These are phyloP conservation scores for Plasmodium gonderi DNA, from an alignment of 169 alveolate species.

Conservation along the genomic window DNA sequence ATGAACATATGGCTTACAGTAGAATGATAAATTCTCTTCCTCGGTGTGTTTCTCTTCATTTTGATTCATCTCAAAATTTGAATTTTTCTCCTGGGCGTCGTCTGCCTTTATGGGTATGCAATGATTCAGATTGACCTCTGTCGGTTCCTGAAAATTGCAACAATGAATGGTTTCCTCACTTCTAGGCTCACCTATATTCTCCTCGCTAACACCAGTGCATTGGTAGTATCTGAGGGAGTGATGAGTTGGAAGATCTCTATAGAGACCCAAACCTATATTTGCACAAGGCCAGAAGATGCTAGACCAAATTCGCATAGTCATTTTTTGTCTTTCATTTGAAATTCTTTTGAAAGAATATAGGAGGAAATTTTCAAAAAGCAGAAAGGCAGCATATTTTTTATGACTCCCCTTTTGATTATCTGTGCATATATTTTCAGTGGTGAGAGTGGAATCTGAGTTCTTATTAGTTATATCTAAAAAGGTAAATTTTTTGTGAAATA, in stretches of 20 bases:
- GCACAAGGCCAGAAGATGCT: conserved; percentile 72
- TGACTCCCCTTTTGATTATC: not conserved
- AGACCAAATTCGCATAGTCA: conserved; percentile 59
- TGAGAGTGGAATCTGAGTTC: not conserved
- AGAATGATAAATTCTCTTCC: not conserved
- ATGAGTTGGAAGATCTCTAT: conserved; percentile 3
- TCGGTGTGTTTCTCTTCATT: no score
- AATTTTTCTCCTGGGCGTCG: not conserved
- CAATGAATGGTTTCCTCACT: not conserved
- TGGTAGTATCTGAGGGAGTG: conserved; percentile 15
- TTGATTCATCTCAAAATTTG: no score
- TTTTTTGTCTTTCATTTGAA: conserved; percentile 33
- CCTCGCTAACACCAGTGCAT: not conserved
- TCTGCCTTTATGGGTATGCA: not conserved
- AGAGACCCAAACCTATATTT: conserved; percentile 50
- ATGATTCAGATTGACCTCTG: no score
- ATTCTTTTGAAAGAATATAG: conserved; percentile 36
- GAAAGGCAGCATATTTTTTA: conserved; percentile 29
- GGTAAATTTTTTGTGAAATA: not conserved
- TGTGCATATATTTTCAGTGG: not conserved
- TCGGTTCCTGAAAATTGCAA: no score
- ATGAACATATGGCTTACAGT: conserved; percentile 48
- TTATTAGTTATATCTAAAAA: not conserved
- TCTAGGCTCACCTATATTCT: not conserved
- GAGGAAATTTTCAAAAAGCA: conserved; percentile 46